Evolutionary conservation across 768 basidiomycete species (phyloP), one percentile per base, ranked within the genome.

Genomic region (Mycena maculata): DNA sequence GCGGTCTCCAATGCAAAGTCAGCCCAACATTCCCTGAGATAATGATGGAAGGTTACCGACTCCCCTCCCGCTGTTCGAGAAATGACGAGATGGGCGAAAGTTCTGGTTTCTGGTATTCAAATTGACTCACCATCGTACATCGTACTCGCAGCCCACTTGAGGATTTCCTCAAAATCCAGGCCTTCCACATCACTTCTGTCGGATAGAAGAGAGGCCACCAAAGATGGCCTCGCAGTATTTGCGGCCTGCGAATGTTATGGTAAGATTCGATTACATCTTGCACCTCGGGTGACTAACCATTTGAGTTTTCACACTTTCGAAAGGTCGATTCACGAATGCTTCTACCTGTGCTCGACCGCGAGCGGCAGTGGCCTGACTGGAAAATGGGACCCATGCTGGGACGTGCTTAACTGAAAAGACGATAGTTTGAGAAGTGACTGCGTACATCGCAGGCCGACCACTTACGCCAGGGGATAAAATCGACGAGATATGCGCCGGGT

Each of bases 321-420:
- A 57, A 0, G 73, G 74, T 31, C 65, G 16, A 58, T 23, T 68
- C 49, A 50, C 70, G 58, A 15, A 71, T 36, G 18, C 42, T 58
- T 39, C 62, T 30, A 52, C 69, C 23, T 15, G 45, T 39, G 36
- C 50, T 28, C 28, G 13, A 20, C n/a, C 27, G 23, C 27, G 33
- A 22, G 48, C 39, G 3, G 49, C 60, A 9, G 31, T 16, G 31
- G 20, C 25, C 18, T 47, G 45, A 56, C 23, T 47, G 18, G 41
- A 38, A 11, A 50, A 48, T 39, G 63, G 63, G 6, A 64, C 27
- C 54, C 63, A 64, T 10, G 42, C 18, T 1, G 63, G 63, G 10
- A 64, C 27, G 30, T 64, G 23, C 18, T 55, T 63, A 13, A 63
- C 61, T 63, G 23, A 28, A 54, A 12, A 8, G 6, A 42, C 18